Conservation (phyloP, 2,329 filamentous ascomycete genomes). For the Paecilomyces dactylethromorphus region DNA sequence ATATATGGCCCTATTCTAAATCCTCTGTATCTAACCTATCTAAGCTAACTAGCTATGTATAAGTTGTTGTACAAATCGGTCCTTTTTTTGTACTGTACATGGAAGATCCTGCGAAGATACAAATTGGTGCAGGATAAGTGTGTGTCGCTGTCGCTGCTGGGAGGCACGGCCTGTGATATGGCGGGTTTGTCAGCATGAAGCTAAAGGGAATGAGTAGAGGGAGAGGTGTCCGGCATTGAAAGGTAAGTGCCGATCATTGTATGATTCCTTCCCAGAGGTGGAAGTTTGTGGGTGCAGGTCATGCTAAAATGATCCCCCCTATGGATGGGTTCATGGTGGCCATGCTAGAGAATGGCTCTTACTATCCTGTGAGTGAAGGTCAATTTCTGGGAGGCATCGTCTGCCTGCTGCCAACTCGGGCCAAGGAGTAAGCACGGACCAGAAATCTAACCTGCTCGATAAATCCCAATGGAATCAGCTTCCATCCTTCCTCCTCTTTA, state of each 20-base stretch:
- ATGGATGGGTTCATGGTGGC: neutral
- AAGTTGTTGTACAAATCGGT: neutral
- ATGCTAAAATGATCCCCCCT: neutral
- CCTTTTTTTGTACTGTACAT: neutral
- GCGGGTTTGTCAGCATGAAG: neutral
- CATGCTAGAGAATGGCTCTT: neutral
- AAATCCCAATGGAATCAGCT: neutral
- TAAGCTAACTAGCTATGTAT: neutral
- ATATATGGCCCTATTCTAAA: neutral
- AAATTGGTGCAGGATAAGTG: neutral
- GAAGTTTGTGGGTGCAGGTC: neutral
- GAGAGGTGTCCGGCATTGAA: neutral
- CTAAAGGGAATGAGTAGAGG: neutral
- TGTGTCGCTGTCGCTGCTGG: neutral
- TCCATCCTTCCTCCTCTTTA: neutral
- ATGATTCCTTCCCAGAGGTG: neutral
- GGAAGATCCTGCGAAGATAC: too few relatives aligned
- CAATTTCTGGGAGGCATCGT: neutral
- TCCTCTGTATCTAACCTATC: neutral
- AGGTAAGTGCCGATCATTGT: neutral
- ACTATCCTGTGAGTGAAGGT: neutral
- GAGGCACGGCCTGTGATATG: neutral
- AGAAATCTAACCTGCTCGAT: neutral
- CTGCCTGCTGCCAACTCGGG: neutral
- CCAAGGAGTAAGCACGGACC: neutral